phyloP scores from a whole-genome alignment of 176 grass and related monocot species.

The Oryza nivara region DNA sequence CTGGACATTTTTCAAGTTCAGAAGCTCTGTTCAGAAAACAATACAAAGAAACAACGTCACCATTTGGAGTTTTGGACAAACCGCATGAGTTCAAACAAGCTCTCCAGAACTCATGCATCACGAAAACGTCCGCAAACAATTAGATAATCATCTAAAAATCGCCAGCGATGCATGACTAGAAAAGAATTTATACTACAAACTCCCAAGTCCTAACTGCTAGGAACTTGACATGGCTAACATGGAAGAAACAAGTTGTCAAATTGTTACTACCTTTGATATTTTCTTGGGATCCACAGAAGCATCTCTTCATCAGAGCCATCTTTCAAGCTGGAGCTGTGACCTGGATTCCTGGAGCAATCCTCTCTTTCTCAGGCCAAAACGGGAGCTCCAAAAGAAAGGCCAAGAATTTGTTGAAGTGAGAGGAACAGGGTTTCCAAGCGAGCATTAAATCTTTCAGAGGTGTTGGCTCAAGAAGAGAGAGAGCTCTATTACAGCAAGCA shows the following conservation, averaged over 20 bases:
- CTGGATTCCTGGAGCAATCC: background rate
- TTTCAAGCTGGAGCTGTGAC: background rate
- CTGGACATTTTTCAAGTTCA: constrained; percentile 27
- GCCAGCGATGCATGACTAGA: background rate
- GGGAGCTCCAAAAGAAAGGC: background rate
- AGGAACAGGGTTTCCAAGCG: background rate
- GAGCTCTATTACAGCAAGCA: background rate
- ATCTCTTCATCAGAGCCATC: constrained; percentile 41
- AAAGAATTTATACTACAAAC: background rate
- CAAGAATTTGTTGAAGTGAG: background rate
- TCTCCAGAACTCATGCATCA: too few relatives aligned
- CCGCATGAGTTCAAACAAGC: background rate
- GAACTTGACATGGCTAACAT: background rate
- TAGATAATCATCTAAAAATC: background rate
- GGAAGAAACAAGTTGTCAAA: background rate
- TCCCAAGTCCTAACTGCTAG: background rate
- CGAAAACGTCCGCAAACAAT: too few relatives aligned
- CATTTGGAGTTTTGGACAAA: background rate
- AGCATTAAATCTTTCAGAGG: constrained; percentile 37
- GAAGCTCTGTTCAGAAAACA: constrained; percentile 17
- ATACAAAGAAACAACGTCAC: background rate
- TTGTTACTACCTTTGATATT: constrained; percentile 26
- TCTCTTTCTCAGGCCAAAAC: background rate
- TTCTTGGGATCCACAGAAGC: constrained; percentile 37
- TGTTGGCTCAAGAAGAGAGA: constrained; percentile 10